phyloP scores from a whole-genome alignment of 2,329 filamentous ascomycete genomes.

The Apiospora saccharicola region DNA sequence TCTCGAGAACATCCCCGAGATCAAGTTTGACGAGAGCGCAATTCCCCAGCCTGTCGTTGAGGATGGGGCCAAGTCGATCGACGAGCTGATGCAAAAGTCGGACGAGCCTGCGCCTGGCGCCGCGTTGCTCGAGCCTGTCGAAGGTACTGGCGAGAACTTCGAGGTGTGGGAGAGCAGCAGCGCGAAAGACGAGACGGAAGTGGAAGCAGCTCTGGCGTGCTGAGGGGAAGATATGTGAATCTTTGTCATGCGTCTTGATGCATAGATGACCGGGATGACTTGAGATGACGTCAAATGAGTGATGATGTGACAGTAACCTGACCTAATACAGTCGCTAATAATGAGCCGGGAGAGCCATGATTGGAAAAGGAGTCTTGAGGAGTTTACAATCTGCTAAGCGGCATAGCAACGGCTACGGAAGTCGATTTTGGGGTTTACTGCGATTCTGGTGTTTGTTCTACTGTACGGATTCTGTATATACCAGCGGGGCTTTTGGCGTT shows the following conservation, averaged over 20 bases:
- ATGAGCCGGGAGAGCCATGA: not conserved
- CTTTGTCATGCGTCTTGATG: conserved; percentile 11
- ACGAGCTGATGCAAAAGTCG: conserved; percentile 48
- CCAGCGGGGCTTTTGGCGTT: conserved; percentile 7
- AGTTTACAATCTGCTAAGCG: not conserved
- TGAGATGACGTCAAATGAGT: conserved; percentile 22
- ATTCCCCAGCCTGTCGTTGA: conserved; percentile 30
- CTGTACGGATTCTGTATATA: conserved; percentile 26
- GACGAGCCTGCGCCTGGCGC: conserved; percentile 51
- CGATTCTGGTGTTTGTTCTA: not conserved
- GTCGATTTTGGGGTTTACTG: not conserved
- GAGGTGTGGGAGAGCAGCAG: conserved; percentile 77
- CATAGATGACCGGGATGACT: conserved; percentile 3
- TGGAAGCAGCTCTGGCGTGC: conserved; percentile 40
- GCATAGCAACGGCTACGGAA: conserved; percentile 14
- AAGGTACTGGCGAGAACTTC: conserved; percentile 67
- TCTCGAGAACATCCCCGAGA: conserved; percentile 39
- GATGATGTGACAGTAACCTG: conserved; percentile 20
- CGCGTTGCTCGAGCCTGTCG: conserved; percentile 60
- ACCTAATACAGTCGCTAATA: conserved; percentile 27
- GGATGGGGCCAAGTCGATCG: conserved; percentile 39
- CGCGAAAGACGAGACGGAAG: conserved; percentile 63
- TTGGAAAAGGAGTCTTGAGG: conserved; percentile 25
- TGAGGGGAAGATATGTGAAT: conserved; percentile 8
- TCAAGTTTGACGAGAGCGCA: conserved; percentile 40